Base-by-base conservation (phyloP, 352 stramenopile species). In the Pythium insidiosum region DNA sequence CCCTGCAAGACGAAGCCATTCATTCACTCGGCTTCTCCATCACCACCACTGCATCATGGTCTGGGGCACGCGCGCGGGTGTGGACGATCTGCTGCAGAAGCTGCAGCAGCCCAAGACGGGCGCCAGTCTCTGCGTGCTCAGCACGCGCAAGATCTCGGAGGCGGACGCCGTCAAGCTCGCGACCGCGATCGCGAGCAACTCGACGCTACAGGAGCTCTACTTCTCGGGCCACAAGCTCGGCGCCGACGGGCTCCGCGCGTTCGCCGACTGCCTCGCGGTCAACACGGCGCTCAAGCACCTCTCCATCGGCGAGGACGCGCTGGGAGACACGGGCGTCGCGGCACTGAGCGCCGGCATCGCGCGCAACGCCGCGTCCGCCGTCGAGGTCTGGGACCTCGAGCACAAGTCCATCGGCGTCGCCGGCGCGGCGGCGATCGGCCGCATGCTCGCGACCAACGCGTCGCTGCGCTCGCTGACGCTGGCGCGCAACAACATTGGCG, bases 381-480 rank as follows among this genome's bases (percentile, higher is more conserved):
- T 92, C n/a, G 38, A 66, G n/a, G 45, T 50, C 4, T 88, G 74
- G 72, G 74, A 88, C 34, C 63, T 92, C 23, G 76, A 89, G 50
- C 63, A 78, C 56, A 92, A 92, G 57, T 68, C 56, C 12, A 53
- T 89, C 3, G 50, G 63, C 12, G 57, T 62, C 24, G 46, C 55
- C 0, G 76, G 79, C n/a, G 68, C 61, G 0, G 39, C 50, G 19
- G 63, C 74, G 2, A 43, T 92, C 21, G 73, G 66, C 1, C 50
- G 69, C 23, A 49, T 92, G 43, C 69, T 92, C 16, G 50, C 47
- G 19, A 62, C 33, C 28, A 83, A 77, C 44, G 53, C 53, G 16
- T 56, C 44, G 4, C 53, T 92, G 20, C 59, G 24, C 29, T 71
- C 63, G 26, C 46, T 92, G 23, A 74, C 58, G 5, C 38, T 92